Evolutionary conservation across 1,139 yeast genomes (phyloP), one percentile per base, ranked within the genome.

Genomic region (Taphrina deformans): DNA sequence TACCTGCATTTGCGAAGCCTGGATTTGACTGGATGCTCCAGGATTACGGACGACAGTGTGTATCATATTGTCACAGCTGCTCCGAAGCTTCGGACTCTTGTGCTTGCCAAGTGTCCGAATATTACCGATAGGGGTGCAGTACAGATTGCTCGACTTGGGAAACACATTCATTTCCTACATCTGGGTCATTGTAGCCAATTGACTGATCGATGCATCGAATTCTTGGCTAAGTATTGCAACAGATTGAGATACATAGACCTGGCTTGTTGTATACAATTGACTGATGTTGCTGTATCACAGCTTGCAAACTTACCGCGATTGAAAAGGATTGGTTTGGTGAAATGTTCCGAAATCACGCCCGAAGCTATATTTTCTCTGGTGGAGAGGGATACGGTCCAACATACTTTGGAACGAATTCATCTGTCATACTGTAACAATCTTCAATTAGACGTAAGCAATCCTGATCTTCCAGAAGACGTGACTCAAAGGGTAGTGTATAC

Each of bases 141-240:
- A 67, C 86, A 91, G 23, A 80, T 91, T 69, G 81, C 95, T 12
- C 82, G 80, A 58, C 79, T 92, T 67, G 96, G 96, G 6, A 85
- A 89, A 73, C 87, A 87, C 72, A 79, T 93, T 70, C 97, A 92
- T 74, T 90, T 91, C 72, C 82, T 93, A 65, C 99, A 93, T 77
- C 82, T 93, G 69, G 98, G 98, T 27, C 99, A 93, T 78, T 93
- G 99, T 78, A 84, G 86, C 62, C 84, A 87, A 72, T 88, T 93
- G 66, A 93, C 98, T 0, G 98, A 93, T 76, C 83, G 82, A 68
- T 97, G 97, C 18, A 95, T 93, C 26, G 83, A 85, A 23, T 81
- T 84, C 12, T 79, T 93, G 69, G 90, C 90, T 21, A 82, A 88
- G 71, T 82, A 83, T 65, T 93, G 99, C 73, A 89, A 87, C 67